These are phyloP conservation scores for Nigrospora oryzae DNA, from an alignment of 2,329 filamentous ascomycete genomes.

Conservation along the genomic window DNA sequence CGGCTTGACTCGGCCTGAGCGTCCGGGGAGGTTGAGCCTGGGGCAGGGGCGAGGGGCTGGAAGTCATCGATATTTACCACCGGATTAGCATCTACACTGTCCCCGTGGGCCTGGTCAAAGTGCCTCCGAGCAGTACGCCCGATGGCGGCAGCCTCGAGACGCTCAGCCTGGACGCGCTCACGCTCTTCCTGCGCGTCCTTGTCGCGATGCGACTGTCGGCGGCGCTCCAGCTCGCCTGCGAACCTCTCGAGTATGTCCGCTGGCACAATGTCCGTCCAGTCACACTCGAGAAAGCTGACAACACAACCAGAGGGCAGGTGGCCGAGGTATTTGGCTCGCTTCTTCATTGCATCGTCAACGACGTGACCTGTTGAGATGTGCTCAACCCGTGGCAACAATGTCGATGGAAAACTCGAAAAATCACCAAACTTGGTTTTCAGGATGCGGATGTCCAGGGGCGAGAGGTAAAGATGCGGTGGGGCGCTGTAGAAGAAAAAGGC, in stretches of 20 bases:
- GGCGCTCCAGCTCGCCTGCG: conserved; percentile 63
- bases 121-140: conserved; percentile 39
- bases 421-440: conserved; percentile 81
- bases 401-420: conserved; percentile 76
- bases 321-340: conserved; percentile 75
- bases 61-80: conserved; percentile 53
- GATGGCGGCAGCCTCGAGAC: conserved; percentile 63
- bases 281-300: conserved; percentile 84
- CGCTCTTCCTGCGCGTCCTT: conserved; percentile 84
- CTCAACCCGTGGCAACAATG: conserved; percentile 78
- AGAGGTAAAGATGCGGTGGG: conserved; percentile 80
- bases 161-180: conserved; percentile 73
- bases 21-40: conserved; percentile 45
- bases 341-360: conserved; percentile 76
- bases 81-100: conserved; percentile 28
- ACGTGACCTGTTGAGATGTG: conserved; percentile 83
- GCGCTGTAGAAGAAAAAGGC: conserved; percentile 85
- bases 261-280: conserved; percentile 85
- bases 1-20: conserved; percentile 55
- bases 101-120: conserved; percentile 26
- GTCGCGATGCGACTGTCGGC: conserved; percentile 69
- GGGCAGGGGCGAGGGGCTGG: conserved; percentile 46
- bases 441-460: conserved; percentile 84
- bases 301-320: conserved; percentile 88
- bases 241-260: conserved; percentile 69